Evolutionary conservation across 805 yeast genomes (phyloP).

Genomic region (Pichia eremophila): DNA sequence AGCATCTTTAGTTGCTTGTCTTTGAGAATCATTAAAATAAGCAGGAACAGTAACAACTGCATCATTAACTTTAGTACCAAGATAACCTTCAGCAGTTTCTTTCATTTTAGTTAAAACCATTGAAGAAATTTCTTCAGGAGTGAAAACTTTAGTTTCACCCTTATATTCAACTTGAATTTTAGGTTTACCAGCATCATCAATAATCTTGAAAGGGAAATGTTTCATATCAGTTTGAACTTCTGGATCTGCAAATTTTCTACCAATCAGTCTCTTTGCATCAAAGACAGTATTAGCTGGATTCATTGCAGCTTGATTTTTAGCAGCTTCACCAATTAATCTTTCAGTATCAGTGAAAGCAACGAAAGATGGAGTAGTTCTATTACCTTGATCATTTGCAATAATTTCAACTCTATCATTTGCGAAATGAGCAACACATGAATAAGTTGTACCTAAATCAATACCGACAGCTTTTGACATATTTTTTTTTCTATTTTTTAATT

Average conservation of each 20-base stretch:
- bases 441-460: slow-evolving; percentile 80
- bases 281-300: slow-evolving; percentile 86
- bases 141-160: slow-evolving; percentile 77
- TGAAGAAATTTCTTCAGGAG: slow-evolving; percentile 92
- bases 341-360: slow-evolving; percentile 92
- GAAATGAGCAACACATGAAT: slow-evolving; percentile 93
- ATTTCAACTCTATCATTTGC: slow-evolving; percentile 86
- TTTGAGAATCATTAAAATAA: slow-evolving; percentile 93
- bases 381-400: slow-evolving; percentile 97
- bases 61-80: slow-evolving; percentile 76
- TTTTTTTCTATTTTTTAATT: background rate
- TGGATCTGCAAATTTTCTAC: slow-evolving; percentile 77
- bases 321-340: slow-evolving; percentile 92
- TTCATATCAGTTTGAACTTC: slow-evolving; percentile 75
- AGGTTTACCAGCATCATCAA: slow-evolving; percentile 70
- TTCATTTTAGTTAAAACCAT: slow-evolving; percentile 88
- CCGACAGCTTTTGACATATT: slow-evolving; percentile 42
- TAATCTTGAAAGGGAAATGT: slow-evolving; percentile 77
- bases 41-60: slow-evolving; percentile 97
- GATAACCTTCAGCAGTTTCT: slow-evolving; percentile 80
- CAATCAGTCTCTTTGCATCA: slow-evolving; percentile 88
- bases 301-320: slow-evolving; percentile 93
- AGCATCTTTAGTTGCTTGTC: slow-evolving; percentile 97
- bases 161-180: slow-evolving; percentile 74
- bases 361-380: slow-evolving; percentile 94